Base-by-base conservation (phyloP, 495 filamentous ascomycete species). In the Podospora sp. region DNA sequence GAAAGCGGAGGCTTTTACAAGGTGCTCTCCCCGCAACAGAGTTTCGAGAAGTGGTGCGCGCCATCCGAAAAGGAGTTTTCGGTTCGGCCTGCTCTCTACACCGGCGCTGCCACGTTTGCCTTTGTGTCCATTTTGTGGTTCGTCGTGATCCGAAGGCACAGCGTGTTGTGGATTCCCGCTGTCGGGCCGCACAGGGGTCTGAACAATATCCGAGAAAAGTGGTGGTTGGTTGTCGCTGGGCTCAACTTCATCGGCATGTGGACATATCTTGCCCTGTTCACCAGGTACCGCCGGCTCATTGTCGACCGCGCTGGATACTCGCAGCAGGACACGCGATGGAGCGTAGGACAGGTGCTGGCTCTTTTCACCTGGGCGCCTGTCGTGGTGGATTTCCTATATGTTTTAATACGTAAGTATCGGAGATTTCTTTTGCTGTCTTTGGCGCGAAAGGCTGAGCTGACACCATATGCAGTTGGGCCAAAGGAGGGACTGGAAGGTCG, bases 251-350 rank as follows among this genome's bases (percentile, higher is more conserved):
- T 61, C 20, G 59, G 59, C 59, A 61, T 61, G 59, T 61, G 59
- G 59, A 46, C 59, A n/a, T 61, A 61, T 20, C 59, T 61, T 21
- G 59, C 21, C 18, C 59, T 61, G 29, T 61, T 61, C 59, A 61
- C 59, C 35, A 16, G 24, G n/a, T 61, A 61, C 35, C 59, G 59
- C 29, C 27, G 59, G 12, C 35, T 61, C 26, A 61, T 61, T 27
- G 59, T 61, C 29, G 7, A 61, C 29, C 27, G 59, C 7, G 59
- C 59, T 29, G 59, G 59, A 12, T 61, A 40, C 33, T 61, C 59
- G 29, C 59, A 61, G 59, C 59, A 61, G 20, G 59, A 61, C 35
- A 61, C 59, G 59, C 59, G 59, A 3, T 61, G 59, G 59, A 46
- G 59, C 25, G 27, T 61, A 1, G 59, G 59, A 5, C 59, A 61